Base-by-base conservation (phyloP, 2,329 filamentous ascomycete genomes). In the Aspergillus hiratsukae region DNA sequence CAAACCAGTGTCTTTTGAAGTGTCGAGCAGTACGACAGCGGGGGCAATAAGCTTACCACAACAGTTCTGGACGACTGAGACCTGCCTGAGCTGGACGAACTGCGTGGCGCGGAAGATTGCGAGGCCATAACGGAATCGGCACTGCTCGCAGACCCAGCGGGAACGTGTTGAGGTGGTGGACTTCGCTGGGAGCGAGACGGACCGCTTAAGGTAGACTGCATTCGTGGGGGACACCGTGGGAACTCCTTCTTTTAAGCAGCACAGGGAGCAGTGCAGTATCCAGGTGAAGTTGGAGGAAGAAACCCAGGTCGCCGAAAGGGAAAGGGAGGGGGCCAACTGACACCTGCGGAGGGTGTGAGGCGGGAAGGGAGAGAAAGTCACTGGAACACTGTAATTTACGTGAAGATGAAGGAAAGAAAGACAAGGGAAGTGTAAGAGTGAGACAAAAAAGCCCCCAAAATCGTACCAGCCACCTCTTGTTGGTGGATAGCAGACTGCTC, bases 11-110 rank as follows among this genome's bases (percentile, higher is more conserved):
- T 37, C 4, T 17, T 17, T 3, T 7, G 11, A 17, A 17, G 2
- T 5, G 31, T 17, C 11, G 43, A 14, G 23, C 14, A 9, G 43
- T 5, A 46, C 35, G 25, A 58, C 25, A n/a, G n/a, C 21, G 29
- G 46, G 41, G 43, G 2, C 19, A 41, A 28, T 45, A 49, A 51
- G 83, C 84, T 80, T 72, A 88, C 85, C 77, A 84, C 85, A 61
- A 76, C 75, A 63, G 79, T 79, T 65, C 82, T 79, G 59, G 78
- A 78, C 50, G 78, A 75, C 53, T 80, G 77, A 8, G 87, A 85
- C 69, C 86, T 84, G 56, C 76, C 80, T 5, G 88, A 91, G 31
- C 84, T 81, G 48, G 83, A 85, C 8, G 87, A 89, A 29, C 82
- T 80, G 58, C 88, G 84, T 57, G 83, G 78, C 61, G 85, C 85